These are phyloP conservation scores for Cenchrus fungigraminus DNA, from an alignment of 176 grass and related monocot species.

Conservation along the genomic window DNA sequence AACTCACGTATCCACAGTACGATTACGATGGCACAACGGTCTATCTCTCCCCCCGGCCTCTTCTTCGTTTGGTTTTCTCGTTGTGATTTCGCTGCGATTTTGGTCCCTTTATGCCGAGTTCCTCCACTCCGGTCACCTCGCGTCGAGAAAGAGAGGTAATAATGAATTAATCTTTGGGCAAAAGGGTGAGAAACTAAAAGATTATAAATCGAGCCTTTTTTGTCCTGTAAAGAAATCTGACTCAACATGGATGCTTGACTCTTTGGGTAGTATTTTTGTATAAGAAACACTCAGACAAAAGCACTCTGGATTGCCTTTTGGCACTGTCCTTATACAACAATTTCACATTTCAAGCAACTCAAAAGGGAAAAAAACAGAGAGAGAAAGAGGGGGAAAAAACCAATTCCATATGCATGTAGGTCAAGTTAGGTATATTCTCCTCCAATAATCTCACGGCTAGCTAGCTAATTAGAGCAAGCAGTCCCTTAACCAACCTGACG, in stretches of 20 bases:
- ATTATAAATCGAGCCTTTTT: too few species aligned
- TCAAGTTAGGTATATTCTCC: slow-evolving; percentile 36
- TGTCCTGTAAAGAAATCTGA: too few species aligned
- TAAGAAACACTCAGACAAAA: neutral
- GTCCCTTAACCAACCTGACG: slow-evolving; percentile 34
- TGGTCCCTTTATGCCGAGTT: neutral
- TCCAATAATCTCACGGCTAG: neutral
- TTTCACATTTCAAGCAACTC: too few species aligned
- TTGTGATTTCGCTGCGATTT: neutral
- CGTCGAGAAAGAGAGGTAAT: neutral
- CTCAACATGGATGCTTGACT: too few species aligned
- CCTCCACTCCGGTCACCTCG: neutral
- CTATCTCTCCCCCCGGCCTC: neutral
- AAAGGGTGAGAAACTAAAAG: too few species aligned
- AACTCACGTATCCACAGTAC: neutral
- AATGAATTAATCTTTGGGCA: too few species aligned
- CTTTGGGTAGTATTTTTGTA: too few species aligned
- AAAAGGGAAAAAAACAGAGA: neutral
- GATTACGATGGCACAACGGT: slow-evolving; percentile 32
- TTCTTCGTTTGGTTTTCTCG: neutral
- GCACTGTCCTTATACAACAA: neutral
- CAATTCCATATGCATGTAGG: neutral
- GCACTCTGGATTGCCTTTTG: neutral
- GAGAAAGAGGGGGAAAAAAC: too few species aligned
- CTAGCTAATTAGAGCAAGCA: slow-evolving; percentile 24